phyloP scores from a whole-genome alignment of 768 basidiomycete genomes.

The Leccinum disarticulatum region DNA sequence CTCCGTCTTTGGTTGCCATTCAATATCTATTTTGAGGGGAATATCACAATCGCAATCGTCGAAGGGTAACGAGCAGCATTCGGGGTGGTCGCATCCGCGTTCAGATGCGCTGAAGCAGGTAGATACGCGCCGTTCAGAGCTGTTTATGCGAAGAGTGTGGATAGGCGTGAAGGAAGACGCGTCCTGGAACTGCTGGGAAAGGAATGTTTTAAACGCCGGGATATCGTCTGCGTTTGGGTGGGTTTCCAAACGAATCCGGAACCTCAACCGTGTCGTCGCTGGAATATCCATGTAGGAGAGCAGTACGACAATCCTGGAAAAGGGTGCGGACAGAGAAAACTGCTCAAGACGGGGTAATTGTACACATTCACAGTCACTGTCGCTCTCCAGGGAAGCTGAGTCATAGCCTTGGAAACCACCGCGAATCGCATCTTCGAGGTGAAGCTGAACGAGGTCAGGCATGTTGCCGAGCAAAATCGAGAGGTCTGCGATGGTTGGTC shows the following conservation, averaged over 20 bases:
- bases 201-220: background rate
- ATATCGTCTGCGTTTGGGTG: background rate
- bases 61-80: background rate
- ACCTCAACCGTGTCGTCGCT: background rate
- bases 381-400: background rate
- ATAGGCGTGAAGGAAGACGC: background rate
- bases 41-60: background rate
- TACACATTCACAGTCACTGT: background rate
- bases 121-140: too few species aligned
- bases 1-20: background rate
- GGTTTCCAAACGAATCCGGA: background rate
- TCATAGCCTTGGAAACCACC: background rate
- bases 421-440: background rate
- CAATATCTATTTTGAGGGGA: background rate
- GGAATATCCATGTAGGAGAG: background rate
- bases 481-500: background rate
- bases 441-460: background rate
- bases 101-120: background rate
- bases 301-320: background rate
- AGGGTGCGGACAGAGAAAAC: background rate
- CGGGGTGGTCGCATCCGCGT: background rate
- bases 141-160: background rate
- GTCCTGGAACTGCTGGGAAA: background rate
- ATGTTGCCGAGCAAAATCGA: background rate
- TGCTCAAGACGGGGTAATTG: background rate